Conservation (phyloP, 305 asterid genomes). For the Coffea humblotiana region DNA sequence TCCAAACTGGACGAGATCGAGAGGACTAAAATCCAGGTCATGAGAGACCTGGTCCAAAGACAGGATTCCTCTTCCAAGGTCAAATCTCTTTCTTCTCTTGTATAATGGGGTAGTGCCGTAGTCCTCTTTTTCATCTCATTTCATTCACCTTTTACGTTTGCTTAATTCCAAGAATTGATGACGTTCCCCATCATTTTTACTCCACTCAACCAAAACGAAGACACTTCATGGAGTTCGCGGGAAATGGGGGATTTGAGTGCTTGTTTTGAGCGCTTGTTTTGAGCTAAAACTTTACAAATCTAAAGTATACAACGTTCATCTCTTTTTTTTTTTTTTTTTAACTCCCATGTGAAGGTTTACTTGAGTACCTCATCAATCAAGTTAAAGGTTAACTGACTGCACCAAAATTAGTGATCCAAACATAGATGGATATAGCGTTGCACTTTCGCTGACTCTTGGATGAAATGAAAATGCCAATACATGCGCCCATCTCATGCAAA, state of each 20-base stretch:
- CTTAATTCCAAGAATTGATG: background rate
- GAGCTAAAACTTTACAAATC: background rate
- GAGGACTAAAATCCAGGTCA: conserved; percentile 42
- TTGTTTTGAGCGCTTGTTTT: background rate
- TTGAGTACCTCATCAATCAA: background rate
- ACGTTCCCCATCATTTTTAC: background rate
- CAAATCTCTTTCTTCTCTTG: background rate
- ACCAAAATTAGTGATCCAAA: background rate
- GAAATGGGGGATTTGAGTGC: background rate
- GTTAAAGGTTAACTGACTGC: background rate
- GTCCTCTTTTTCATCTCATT: background rate
- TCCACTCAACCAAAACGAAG: background rate
- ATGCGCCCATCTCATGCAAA: too few relatives aligned
- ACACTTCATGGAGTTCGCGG: background rate
- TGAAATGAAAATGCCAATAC: too few relatives aligned
- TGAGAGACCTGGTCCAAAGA: conserved; percentile 43
- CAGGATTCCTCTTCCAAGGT: conserved; percentile 75
- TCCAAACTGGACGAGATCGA: conserved; percentile 33
- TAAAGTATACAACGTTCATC: background rate
- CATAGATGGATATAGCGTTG: too few relatives aligned
- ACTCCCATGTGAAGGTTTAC: background rate
- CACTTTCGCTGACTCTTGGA: too few relatives aligned
- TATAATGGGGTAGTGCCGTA: too few relatives aligned
- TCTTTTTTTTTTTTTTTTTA: background rate
- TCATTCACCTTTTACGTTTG: background rate